A percentile compares a stretch with the other conserved stretches of the same genome.
phyloP scores from a whole-genome alignment of 1,284 basidiomycete species.

The Ceratobasidium sp. region DNA sequence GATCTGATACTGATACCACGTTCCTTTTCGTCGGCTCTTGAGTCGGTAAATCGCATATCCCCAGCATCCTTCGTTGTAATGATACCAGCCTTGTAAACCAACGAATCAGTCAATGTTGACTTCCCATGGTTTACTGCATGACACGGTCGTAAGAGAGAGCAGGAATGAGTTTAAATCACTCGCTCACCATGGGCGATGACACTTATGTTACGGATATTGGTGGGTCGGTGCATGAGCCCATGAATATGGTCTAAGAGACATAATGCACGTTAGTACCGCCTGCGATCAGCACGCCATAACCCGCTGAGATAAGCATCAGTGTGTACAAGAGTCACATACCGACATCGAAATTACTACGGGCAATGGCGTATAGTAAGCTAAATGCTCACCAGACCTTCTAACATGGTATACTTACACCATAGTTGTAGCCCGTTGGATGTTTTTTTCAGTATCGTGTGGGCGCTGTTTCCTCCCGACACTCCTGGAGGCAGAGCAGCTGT shows the following conservation, averaged over 20 bases:
- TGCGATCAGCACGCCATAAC: conserved; percentile 23
- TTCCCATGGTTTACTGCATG: conserved; percentile 98
- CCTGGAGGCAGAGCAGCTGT: conserved; percentile 33
- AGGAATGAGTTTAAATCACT: background rate
- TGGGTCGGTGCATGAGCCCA: conserved; percentile 89
- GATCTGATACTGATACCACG: conserved; percentile 99
- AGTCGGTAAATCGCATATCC: conserved; percentile 98
- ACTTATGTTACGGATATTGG: conserved; percentile 99
- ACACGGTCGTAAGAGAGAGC: conserved; percentile 9
- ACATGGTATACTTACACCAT: conserved; percentile 51
- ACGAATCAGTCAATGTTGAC: conserved; percentile 98
- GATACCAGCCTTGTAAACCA: conserved; percentile 99
- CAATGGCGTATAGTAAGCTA: conserved; percentile 29
- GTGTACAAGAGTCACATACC: conserved; percentile 65
- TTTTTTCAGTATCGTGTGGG: too few species aligned
- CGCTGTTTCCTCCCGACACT: too few species aligned
- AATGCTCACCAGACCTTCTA: conserved; percentile 19
- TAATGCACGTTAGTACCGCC: conserved; percentile 36
- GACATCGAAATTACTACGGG: conserved; percentile 86
- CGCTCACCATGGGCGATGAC: conserved; percentile 92
- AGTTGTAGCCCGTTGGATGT: conserved; percentile 31
- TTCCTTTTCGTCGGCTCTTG: conserved; percentile 98
- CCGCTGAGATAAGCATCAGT: conserved; percentile 15
- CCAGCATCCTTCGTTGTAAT: conserved; percentile 96
- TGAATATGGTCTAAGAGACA: conserved; percentile 83